Evolutionary conservation across 2,329 filamentous ascomycete species (phyloP).

Genomic region (Arthrinium puccinioides): DNA sequence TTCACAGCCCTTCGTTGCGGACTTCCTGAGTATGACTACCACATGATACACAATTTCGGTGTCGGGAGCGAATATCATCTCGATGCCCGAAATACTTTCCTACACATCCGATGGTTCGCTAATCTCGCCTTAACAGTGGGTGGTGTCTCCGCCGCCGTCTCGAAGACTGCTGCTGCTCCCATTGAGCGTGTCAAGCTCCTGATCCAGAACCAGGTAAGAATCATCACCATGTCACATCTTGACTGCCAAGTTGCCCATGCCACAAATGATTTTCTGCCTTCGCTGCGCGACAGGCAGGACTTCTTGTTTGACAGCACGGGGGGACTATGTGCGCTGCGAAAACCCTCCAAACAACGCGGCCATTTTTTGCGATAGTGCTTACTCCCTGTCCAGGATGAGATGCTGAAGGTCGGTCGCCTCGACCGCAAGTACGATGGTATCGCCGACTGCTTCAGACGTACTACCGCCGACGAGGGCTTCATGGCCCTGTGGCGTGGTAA

Average conservation of each 20-base stretch:
- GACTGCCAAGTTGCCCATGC: no score
- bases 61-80: background rate
- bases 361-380: no score
- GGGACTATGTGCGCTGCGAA: no score
- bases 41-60: constrained; percentile 2
- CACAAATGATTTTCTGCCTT: no score
- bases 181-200: constrained; percentile 99
- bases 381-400: constrained; percentile 81
- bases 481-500: constrained; percentile 98
- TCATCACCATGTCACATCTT: no score
- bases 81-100: background rate
- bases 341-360: no score
- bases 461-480: constrained; percentile 83
- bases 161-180: constrained; percentile 98
- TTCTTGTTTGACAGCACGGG: no score
- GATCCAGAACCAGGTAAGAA: constrained; percentile 97
- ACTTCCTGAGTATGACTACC: constrained; percentile 90
- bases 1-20: constrained; percentile 80
- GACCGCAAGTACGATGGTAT: constrained; percentile 96
- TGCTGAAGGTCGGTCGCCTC: constrained; percentile 97
- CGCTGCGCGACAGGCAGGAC: no score
- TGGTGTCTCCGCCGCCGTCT: constrained; percentile 99
- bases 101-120: no score
- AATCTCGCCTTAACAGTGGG: constrained; percentile 64
- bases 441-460: constrained; percentile 89